Percentiles rank a stretch among this genome's conserved stretches.
These are phyloP conservation scores for Candida chilensis DNA, from an alignment of 805 yeast species.

Conservation along the genomic window DNA sequence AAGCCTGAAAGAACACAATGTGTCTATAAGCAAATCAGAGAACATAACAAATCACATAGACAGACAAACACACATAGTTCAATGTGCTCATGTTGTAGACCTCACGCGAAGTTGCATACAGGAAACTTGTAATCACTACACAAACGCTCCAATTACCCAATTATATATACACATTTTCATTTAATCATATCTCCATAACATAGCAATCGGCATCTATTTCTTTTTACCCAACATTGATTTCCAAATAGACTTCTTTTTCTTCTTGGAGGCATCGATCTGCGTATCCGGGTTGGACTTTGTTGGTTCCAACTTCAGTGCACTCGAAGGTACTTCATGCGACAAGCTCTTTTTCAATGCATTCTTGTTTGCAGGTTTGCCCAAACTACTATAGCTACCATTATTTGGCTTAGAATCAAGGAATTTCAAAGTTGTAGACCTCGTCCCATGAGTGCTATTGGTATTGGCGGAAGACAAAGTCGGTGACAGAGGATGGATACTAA, in stretches of 20 bases:
- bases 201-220: too few relatives aligned
- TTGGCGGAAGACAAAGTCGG: conserved; percentile 2
- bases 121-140: too few relatives aligned
- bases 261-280: conserved; percentile 1
- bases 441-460: conserved; percentile 5
- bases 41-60: too few relatives aligned
- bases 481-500: neutral
- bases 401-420: conserved; percentile 17
- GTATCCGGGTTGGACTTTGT: conserved; percentile 29
- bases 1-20: too few relatives aligned
- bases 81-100: too few relatives aligned
- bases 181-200: too few relatives aligned
- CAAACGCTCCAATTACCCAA: too few relatives aligned
- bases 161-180: too few relatives aligned
- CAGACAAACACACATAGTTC: too few relatives aligned
- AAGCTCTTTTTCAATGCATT: conserved; percentile 24
- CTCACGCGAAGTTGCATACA: too few relatives aligned
- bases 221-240: neutral
- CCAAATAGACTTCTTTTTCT: neutral
- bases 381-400: conserved; percentile 3
- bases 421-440: conserved; percentile 18
- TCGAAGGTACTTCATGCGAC: conserved; percentile 21
- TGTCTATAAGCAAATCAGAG: too few relatives aligned
- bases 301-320: conserved; percentile 20
- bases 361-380: conserved; percentile 4